Base-by-base conservation (phyloP, 371 early-diverging fungal genomes). In the Mucor velutinosus region DNA sequence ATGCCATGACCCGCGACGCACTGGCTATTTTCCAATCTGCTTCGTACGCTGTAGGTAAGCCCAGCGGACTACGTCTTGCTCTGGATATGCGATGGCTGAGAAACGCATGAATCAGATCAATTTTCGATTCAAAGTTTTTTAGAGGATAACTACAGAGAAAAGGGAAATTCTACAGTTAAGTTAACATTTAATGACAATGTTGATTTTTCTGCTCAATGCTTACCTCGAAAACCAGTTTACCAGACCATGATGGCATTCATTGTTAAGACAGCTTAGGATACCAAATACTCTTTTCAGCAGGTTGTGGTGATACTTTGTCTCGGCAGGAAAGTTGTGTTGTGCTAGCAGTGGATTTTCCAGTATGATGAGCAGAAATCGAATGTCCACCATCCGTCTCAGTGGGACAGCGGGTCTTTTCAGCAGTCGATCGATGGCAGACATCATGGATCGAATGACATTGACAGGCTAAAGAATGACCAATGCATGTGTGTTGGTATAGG, bases 1-100 rank as follows among this genome's bases (percentile, higher is more conserved):
- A 73, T 1, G 93, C 92, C 97, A 97, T 96, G 7, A 93, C 90
- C 23, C 94, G 77, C 23, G 96, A 89, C 0, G 95, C 97, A n/a
- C 95, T 89, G 25, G 83, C 79, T 33, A 95, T 88, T 51, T 88
- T 87, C 92, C 97, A 95, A 71, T 96, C 96, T 7, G 86, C 81
- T 73, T 91, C 88, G 73, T 91, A 90, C 70, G 79, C 83, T 64
- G 66, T 75, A 7, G 75, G 78, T 47, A 73, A 67, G 27, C 66
- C 76, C 37, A 70, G 62, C 35, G 64, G 79, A 66, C 73, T 81
- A 57, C 80, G 72, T 66, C 76, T 83, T 60, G 90, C 87, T 57
- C 88, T 86, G 6, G 86, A 77, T 19, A 92, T 80, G n/a, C 93
- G 85, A 75, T 92, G 92, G n/a, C 89, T 90, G 43, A 93, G 84